Percentiles rank a stretch among this genome's conserved stretches.
Evolutionary conservation across 2,329 filamentous ascomycete genomes (phyloP).

Genomic region (Hypoxylon sp.): DNA sequence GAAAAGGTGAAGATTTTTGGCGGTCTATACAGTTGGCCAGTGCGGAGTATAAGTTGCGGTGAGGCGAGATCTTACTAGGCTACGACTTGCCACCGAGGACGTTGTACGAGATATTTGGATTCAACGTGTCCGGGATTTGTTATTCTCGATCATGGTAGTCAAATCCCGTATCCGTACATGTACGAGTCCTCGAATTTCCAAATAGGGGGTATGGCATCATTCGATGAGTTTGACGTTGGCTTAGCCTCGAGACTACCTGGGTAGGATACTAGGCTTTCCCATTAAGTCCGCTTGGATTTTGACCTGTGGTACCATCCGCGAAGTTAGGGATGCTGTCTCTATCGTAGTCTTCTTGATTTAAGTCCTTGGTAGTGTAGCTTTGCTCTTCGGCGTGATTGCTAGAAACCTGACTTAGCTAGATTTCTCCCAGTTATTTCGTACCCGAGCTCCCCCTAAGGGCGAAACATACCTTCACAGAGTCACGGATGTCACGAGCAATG

Average conservation of each 20-base stretch:
- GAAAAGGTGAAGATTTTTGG: slow-evolving; percentile 6
- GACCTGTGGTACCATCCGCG: not conserved
- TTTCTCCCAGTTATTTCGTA: not conserved
- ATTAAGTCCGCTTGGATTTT: not conserved
- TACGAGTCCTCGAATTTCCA: not conserved
- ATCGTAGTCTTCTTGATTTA: slow-evolving; percentile 25
- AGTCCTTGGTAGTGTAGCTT: slow-evolving; percentile 19
- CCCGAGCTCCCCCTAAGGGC: not conserved
- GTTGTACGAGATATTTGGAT: slow-evolving; percentile 6
- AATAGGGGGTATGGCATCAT: slow-evolving; percentile 8
- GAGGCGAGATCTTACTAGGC: slow-evolving; percentile 10
- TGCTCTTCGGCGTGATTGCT: slow-evolving; percentile 36
- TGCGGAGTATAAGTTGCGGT: slow-evolving; percentile 28
- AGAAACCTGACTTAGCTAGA: not conserved
- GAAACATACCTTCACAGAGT: slow-evolving; percentile 41
- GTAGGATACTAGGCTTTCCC: slow-evolving; percentile 3
- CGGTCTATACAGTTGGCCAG: slow-evolving; percentile 21
- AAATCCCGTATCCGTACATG: not conserved
- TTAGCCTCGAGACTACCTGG: not conserved
- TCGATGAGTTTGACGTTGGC: not conserved
- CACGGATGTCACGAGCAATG: slow-evolving; percentile 48
- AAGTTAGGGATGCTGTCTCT: not conserved
- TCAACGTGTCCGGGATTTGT: not conserved
- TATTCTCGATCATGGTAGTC: not conserved
- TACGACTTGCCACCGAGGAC: not conserved